These are phyloP conservation scores for California macrophylla DNA, from an alignment of 441 rosid genomes.

Conservation along the genomic window DNA sequence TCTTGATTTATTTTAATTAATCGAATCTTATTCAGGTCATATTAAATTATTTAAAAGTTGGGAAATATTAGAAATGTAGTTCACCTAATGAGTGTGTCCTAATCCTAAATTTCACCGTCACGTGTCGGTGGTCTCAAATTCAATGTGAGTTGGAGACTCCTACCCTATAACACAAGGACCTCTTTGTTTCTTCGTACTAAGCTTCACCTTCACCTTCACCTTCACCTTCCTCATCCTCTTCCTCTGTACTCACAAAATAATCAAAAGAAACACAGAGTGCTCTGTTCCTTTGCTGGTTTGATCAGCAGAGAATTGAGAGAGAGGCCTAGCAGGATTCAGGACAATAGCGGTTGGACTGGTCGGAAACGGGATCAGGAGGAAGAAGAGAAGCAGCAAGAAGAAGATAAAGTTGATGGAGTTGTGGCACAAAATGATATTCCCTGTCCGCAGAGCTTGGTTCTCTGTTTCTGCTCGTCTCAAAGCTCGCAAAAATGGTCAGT, in stretches of 20 bases:
- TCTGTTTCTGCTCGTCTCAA: constrained; percentile 41
- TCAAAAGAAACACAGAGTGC: background rate
- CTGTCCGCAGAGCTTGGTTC: constrained; percentile 39
- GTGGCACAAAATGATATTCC: constrained; percentile 43
- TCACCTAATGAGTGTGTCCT: no score
- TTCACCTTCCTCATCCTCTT: background rate
- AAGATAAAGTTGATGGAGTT: constrained; percentile 30
- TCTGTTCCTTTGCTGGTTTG: background rate
- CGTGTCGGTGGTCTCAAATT: background rate
- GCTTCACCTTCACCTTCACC: background rate
- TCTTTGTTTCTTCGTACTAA: background rate
- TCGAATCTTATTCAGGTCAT: no score
- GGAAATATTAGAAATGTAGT: no score
- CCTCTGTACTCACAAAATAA: background rate
- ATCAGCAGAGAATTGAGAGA: background rate
- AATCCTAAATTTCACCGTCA: background rate
- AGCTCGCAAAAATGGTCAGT: constrained; percentile 32
- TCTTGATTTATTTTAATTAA: no score
- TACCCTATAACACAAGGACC: background rate
- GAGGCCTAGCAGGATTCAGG: constrained; percentile 36
- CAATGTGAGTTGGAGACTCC: background rate
- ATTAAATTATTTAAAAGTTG: no score
- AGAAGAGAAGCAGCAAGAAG: constrained; percentile 12
- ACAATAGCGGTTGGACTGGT: constrained; percentile 18
- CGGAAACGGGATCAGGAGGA: constrained; percentile 11